A percentile compares a stretch with the other conserved stretches of the same genome.
Conservation (phyloP, 2,329 filamentous ascomycete species). For the Sarocladium strictum region DNA sequence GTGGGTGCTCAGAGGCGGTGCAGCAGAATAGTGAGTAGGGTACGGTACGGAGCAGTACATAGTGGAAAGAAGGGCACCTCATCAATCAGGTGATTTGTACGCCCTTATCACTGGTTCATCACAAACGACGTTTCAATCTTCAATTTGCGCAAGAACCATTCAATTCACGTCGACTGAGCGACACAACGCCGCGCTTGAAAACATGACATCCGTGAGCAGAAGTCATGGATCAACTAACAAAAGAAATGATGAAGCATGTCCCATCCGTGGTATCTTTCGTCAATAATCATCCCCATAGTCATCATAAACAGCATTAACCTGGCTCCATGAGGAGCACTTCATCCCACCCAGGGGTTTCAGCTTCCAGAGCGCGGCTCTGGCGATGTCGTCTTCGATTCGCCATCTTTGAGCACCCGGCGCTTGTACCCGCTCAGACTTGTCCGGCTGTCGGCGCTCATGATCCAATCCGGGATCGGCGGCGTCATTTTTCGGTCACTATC, state of each 20-base stretch:
- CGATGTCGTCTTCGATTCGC: background rate
- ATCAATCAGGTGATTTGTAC: background rate
- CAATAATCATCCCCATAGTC: background rate
- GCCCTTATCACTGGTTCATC: too few relatives aligned
- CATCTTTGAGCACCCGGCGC: background rate
- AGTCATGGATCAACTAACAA: background rate
- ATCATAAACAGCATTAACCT: background rate
- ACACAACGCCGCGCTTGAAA: background rate
- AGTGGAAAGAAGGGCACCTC: too few relatives aligned
- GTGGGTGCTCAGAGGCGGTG: too few relatives aligned
- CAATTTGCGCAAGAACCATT: background rate
- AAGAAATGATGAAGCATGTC: too few relatives aligned
- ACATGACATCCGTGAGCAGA: background rate
- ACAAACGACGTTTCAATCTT: too few relatives aligned
- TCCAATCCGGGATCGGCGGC: constrained; percentile 57
- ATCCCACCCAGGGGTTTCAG: background rate
- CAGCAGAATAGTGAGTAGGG: too few relatives aligned
- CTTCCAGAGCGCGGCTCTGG: background rate
- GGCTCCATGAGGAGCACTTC: background rate
- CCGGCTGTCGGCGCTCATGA: constrained; percentile 46
- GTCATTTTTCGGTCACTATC: constrained; percentile 38
- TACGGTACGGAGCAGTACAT: too few relatives aligned
- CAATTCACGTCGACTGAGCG: background rate
- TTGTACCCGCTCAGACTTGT: constrained; percentile 43
- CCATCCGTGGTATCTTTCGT: constrained; percentile 8